Conservation (phyloP, 2,329 filamentous ascomycete species). For the Apiospora sp. region DNA sequence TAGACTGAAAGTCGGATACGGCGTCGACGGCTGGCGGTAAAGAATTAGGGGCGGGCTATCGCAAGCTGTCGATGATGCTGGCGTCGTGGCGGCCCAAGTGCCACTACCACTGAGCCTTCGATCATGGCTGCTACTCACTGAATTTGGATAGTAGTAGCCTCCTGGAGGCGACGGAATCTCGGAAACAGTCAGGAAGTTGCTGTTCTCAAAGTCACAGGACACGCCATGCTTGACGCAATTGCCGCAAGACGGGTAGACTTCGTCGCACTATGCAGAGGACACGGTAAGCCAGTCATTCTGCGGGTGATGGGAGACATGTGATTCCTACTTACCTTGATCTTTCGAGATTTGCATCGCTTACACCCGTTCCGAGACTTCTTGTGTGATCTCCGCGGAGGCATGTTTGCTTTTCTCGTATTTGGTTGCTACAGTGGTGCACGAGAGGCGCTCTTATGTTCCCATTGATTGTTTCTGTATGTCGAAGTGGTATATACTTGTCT, state of each 20-base stretch:
- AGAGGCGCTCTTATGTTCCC: background rate
- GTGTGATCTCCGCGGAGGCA: constrained; percentile 73
- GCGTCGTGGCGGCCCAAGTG: background rate
- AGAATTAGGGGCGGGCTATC: constrained; percentile 38
- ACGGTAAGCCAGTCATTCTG: background rate
- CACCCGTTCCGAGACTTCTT: constrained; percentile 76
- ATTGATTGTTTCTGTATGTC: background rate
- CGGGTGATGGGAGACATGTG: background rate
- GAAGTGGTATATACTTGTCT: background rate
- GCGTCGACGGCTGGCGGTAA: constrained; percentile 39
- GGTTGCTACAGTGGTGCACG: background rate
- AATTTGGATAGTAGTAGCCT: background rate
- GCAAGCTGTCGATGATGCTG: background rate
- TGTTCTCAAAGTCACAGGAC: constrained; percentile 69
- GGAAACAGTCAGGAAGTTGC: constrained; percentile 51
- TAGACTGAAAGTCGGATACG: constrained; percentile 36
- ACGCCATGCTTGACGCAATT: constrained; percentile 75
- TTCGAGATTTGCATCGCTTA: constrained; percentile 70
- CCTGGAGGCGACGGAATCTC: constrained; percentile 44
- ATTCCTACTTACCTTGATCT: constrained; percentile 66
- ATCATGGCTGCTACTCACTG: background rate
- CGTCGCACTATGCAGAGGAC: constrained; percentile 61
- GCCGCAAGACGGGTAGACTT: constrained; percentile 69
- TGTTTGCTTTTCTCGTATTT: constrained; percentile 40
- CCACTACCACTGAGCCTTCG: background rate